Evolutionary conservation across 768 basidiomycete species (phyloP).

Genomic region (Lactarius sanguifluus): DNA sequence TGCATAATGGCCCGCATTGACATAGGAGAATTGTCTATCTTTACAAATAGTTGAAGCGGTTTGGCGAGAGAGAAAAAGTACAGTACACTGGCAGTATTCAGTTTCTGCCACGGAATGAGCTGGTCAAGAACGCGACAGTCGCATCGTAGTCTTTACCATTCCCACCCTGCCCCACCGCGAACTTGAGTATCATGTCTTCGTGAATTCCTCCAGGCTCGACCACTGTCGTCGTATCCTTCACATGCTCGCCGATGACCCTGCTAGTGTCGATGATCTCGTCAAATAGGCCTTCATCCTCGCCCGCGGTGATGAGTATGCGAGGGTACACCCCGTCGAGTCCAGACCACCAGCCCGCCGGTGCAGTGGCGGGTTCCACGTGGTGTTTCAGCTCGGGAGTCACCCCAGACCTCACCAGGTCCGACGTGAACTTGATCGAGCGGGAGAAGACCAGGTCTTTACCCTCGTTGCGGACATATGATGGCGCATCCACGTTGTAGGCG

Average conservation of each 20-base stretch:
- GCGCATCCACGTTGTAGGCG: background rate
- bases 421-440: background rate
- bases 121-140: background rate
- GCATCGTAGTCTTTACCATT: constrained; percentile 7
- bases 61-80: no score
- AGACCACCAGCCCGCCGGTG: constrained; percentile 3
- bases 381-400: constrained; percentile 1
- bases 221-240: constrained; percentile 6
- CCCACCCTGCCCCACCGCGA: constrained; percentile 7
- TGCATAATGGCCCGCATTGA: no score
- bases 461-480: constrained; percentile 5
- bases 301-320: constrained; percentile 1
- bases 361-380: background rate
- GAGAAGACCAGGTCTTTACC: background rate
- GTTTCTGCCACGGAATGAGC: background rate
- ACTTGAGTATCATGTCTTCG: constrained; percentile 11
- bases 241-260: background rate
- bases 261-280: constrained; percentile 1
- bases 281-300: background rate
- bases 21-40: background rate
- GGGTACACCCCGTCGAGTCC: constrained; percentile 7
- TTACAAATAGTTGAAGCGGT: background rate
- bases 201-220: constrained; percentile 3
- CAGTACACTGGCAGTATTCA: background rate
- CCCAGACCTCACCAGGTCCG: background rate